Percentiles rank a stretch among this genome's conserved stretches.
phyloP scores from a whole-genome alignment of 805 yeast species.

The Grigorovia yakushimaensis region DNA sequence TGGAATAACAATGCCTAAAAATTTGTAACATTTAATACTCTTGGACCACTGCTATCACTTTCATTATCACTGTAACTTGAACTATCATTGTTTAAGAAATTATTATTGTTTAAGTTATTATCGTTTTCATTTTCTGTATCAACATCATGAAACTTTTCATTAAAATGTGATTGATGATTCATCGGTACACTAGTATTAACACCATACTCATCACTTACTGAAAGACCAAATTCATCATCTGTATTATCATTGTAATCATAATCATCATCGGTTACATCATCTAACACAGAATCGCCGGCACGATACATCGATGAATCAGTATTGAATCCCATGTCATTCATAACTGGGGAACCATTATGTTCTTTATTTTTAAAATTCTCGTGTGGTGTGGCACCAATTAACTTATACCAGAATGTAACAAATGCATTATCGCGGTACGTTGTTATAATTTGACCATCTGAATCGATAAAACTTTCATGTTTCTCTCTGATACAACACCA shows the following conservation, averaged over 20 bases:
- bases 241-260: not conserved
- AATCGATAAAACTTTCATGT: slow-evolving; percentile 27
- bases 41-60: slow-evolving; percentile 1
- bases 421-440: slow-evolving; percentile 26
- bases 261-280: slow-evolving; percentile 1
- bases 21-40: slow-evolving; percentile 1
- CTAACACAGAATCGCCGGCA: not conserved
- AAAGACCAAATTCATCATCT: not conserved
- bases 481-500: slow-evolving; percentile 23
- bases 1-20: not conserved
- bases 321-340: not conserved
- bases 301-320: not conserved
- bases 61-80: not conserved
- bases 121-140: not conserved
- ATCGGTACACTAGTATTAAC: not conserved
- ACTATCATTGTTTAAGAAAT: not conserved
- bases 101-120: not conserved
- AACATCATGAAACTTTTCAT: not conserved
- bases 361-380: not conserved
- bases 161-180: not conserved
- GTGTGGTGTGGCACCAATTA: slow-evolving; percentile 19
- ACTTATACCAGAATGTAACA: slow-evolving; percentile 22
- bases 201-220: not conserved
- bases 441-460: slow-evolving; percentile 31
- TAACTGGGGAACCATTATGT: not conserved